Evolutionary conservation across 495 filamentous ascomycete genomes (phyloP), one percentile per base, ranked within the genome.

Genomic region (Aspergillus cristatus): DNA sequence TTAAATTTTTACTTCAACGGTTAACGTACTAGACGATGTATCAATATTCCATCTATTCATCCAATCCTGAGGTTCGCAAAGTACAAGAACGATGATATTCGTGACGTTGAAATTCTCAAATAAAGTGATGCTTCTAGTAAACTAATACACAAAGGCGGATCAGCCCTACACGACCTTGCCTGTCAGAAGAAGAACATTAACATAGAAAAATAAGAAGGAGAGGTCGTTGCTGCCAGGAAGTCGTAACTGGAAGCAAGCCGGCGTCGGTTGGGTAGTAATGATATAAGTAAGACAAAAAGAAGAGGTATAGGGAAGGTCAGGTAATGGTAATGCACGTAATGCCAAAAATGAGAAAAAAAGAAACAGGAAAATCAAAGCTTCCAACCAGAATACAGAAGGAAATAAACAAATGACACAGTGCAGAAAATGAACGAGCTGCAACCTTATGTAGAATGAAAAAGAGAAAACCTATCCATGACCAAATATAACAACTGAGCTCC

Each of bases 211-310:
- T 40, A 48, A 47, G 32, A 40, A 49, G 42, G 46, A 41, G 33
- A 36, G 37, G 40, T 47, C 42, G 51, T 46, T 49, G 46, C 48
- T 52, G 46, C 60, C 60, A 67, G 58, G 37, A 38, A 50, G 36
- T 62, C 63, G 50, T 67, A 44, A 64, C 62, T 67, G 63, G 57
- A 52, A 24, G 11, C 15, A 37, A 16, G 35, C 28, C 12, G 26
- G 35, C 34, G 35, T 22, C 18, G 55, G 12, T 16, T 28, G 18
- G n/a, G n/a, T n/a, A n/a, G 34, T 42, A 40, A 47, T 48, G 35
- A 47, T 33, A 40, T 43, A 35, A 52, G 50, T 37, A 51, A 32
- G 17, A 48, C 34, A 32, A 47, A 49, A 38, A 24, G 34, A 42
- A 45, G n/a, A 40, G 33, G 41, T 16, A n/a, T n/a, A n/a, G n/a